Evolutionary conservation across 1,284 basidiomycete genomes (phyloP), one percentile per base, ranked within the genome.

Genomic region (Apiotrichum gracile): DNA sequence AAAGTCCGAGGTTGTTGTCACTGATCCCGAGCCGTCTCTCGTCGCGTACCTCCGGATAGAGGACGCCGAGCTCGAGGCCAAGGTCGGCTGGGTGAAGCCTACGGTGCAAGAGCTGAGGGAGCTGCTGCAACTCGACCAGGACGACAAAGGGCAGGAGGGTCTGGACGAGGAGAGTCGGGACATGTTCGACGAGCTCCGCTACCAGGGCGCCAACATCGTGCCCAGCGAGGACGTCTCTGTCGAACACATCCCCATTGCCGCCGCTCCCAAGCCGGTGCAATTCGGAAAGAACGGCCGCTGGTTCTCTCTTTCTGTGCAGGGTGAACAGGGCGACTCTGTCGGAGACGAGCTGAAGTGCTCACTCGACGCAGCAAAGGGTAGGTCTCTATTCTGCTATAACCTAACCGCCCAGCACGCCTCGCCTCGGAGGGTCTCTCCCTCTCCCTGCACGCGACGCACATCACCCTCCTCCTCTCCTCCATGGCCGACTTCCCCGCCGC

Each of bases 11-110:
- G 82, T 81, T 0, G 83, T 92, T 24, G 82, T 72, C 79, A 83
- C 68, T 81, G 75, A 76, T 58, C 73, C 64, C 33, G 71, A 72
- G 55, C 69, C 69, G 6, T 77, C 88, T 1, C 85, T 88, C 2
- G 91, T 97, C 19, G 92, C 92, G 16, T 94, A 87, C 72, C 76
- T 96, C 24, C 83, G 87, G 51, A 81, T 97, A 54, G 85, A 85
- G 63, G 68, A 77, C 10, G 89, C 87, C 0, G 68, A 70, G 5
- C 76, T 93, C 19, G 78, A 81, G 51, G 63, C 70, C 1, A 91
- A 90, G 69, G 47, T 61, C 16, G 60, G 61, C 2, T 69, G 67
- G 63, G 44, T 24, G 6, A 48, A 42, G 38, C 72, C 68, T 1
- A 66, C 55, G 0, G 57, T 63, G 1, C 26, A 25, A 1, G 61